Conservation (phyloP, 345 rosid genomes). For the Citrus inodora region DNA sequence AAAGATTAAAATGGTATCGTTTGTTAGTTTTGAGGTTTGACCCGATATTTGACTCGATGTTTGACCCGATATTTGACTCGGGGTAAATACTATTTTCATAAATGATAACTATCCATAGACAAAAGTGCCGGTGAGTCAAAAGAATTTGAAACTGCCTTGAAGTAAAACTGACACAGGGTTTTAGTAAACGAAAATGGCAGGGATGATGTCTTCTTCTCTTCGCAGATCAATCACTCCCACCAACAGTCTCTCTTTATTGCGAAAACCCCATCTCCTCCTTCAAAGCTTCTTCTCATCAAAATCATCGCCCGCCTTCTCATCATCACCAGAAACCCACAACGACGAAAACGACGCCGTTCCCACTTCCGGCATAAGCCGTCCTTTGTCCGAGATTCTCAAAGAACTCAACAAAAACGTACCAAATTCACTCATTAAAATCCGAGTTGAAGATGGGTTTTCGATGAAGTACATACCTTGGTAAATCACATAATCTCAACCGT, state of each 20-base stretch:
- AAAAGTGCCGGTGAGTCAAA: not conserved
- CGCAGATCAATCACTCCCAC: not conserved
- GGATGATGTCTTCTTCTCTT: conserved; percentile 7
- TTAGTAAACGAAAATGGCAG: conserved; percentile 6
- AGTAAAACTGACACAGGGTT: not conserved
- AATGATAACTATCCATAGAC: not conserved
- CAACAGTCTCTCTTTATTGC: not conserved
- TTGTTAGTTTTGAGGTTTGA: accelerated
- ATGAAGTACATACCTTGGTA: conserved; percentile 82
- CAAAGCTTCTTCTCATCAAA: conserved; percentile 5
- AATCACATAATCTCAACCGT: not conserved
- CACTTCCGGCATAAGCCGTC: conserved; percentile 67
- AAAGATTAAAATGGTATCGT: accelerated
- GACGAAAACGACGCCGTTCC: conserved; percentile 32
- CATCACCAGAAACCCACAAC: not conserved
- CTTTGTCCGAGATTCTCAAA: conserved; percentile 63
- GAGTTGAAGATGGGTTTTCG: conserved; percentile 57
- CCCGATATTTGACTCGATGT: too few relatives aligned
- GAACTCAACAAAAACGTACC: conserved; percentile 82
- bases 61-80: too few relatives aligned
- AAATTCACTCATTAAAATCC: conserved; percentile 48
- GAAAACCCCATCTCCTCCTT: conserved; percentile 2
- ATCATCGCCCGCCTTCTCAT: not conserved
- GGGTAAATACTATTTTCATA: too few relatives aligned
- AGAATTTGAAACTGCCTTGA: not conserved